phyloP scores from a whole-genome alignment of 2,329 filamentous ascomycete species.

The Diaporthe citri region DNA sequence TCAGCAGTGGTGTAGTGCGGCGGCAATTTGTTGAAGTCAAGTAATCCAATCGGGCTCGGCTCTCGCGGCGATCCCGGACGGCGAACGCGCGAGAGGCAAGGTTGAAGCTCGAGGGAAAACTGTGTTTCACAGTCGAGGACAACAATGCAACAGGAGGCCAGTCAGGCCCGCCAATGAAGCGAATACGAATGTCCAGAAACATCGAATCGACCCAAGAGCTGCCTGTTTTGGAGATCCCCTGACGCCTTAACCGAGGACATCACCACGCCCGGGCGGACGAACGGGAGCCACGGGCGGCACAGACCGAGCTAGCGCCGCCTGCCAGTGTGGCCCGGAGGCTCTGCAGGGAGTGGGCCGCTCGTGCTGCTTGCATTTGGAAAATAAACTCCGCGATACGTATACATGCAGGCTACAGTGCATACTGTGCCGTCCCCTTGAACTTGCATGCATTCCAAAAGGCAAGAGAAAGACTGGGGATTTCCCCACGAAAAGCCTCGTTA shows the following conservation, averaged over 20 bases:
- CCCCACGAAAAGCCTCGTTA: conserved; percentile 6
- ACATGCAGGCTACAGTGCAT: neutral
- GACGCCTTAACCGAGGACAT: conserved; percentile 32
- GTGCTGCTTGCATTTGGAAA: neutral
- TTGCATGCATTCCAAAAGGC: neutral
- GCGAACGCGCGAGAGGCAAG: conserved; percentile 26
- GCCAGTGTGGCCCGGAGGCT: neutral
- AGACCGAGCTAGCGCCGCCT: conserved; percentile 23
- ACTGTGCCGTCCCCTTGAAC: neutral
- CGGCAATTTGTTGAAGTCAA: neutral
- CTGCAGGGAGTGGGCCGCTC: conserved; percentile 19
- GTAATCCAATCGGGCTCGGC: conserved; percentile 21
- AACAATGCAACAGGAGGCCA: neutral
- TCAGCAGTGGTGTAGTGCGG: neutral
- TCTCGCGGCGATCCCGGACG: conserved; percentile 21
- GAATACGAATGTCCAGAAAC: conserved; percentile 9
- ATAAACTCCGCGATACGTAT: neutral
- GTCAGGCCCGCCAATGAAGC: neutral
- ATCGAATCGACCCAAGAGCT: neutral
- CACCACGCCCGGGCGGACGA: conserved; percentile 23
- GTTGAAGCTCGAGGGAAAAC: neutral
- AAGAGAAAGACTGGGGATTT: neutral
- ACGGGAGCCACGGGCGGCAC: conserved; percentile 31
- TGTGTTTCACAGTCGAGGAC: neutral
- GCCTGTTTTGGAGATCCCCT: conserved; percentile 14